Conservation (phyloP, 202 grass and related monocot species). For the Carex arenaria region DNA sequence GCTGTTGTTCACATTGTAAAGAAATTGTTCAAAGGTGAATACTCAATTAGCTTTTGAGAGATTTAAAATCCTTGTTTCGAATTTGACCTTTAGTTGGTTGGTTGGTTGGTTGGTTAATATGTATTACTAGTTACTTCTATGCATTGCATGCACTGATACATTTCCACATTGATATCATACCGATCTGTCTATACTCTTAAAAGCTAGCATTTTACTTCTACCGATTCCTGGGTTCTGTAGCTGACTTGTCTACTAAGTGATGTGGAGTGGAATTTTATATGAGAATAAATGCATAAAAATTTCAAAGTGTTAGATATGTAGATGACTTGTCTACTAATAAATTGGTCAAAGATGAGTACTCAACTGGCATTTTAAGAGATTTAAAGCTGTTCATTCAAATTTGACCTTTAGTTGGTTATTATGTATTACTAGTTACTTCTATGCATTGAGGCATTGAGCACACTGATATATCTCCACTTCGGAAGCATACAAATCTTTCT, state of each 20-base stretch:
- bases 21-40: slow-evolving; percentile 46
- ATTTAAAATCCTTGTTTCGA: background rate
- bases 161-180: background rate
- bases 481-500: too few species aligned
- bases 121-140: background rate
- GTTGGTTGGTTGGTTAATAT: background rate
- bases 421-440: too few species aligned
- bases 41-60: background rate
- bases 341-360: too few species aligned
- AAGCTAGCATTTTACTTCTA: background rate
- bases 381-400: too few species aligned
- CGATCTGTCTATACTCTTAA: background rate
- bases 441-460: too few species aligned
- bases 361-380: too few species aligned
- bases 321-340: background rate
- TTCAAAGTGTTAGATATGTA: background rate
- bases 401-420: too few species aligned
- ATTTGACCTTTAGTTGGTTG: background rate
- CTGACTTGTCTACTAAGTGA: background rate
- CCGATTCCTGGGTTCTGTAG: background rate
- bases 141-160: background rate
- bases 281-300: background rate
- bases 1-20: slow-evolving; percentile 43
- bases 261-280: background rate
- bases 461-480: too few species aligned